These are phyloP conservation scores for Morella rubra DNA, from an alignment of 306 rosid genomes.

Conservation along the genomic window DNA sequence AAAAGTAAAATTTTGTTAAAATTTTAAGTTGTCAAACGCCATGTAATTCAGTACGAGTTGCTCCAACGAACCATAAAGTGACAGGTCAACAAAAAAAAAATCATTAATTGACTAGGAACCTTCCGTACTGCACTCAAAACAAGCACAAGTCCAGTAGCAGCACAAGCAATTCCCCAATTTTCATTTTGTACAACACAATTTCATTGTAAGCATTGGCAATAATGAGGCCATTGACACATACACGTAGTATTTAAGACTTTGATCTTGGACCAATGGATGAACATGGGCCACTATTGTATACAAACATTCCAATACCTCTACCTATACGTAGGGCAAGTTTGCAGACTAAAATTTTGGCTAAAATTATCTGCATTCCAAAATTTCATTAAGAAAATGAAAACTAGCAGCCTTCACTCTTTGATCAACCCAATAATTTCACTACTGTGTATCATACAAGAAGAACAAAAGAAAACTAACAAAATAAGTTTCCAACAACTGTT, in stretches of 20 bases:
- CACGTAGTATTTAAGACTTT: not conserved
- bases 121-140: not conserved
- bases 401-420: too few relatives aligned
- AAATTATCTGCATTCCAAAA: too few relatives aligned
- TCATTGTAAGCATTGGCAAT: not conserved
- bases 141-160: not conserved
- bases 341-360: too few relatives aligned
- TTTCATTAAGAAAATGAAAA: too few relatives aligned
- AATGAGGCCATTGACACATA: not conserved
- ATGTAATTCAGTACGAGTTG: not conserved
- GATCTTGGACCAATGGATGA: not conserved
- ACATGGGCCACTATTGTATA: not conserved
- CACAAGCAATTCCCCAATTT: not conserved
- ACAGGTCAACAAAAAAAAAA: too few relatives aligned
- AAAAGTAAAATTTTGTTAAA: too few relatives aligned
- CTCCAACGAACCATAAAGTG: not conserved
- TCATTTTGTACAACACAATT: not conserved
- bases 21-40: too few relatives aligned
- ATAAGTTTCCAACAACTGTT: not conserved
- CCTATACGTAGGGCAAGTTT: not conserved
- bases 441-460: too few relatives aligned
- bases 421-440: not conserved
- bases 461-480: not conserved
- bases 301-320: not conserved
- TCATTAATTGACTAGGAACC: not conserved